Conservation (phyloP, 495 filamentous ascomycete genomes). For the Chaetomium fimeti region DNA sequence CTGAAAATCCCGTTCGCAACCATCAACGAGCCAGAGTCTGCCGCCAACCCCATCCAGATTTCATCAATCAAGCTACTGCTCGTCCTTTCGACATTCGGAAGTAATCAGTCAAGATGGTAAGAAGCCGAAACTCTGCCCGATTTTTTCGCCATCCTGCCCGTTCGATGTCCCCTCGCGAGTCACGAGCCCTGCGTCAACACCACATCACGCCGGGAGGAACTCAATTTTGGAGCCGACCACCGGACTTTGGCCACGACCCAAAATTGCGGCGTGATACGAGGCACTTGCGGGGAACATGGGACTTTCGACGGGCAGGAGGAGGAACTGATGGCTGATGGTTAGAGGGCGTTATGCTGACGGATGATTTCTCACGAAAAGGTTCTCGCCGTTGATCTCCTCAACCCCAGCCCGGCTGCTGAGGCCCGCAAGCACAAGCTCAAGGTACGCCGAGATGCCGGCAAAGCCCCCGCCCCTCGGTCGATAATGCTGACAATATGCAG, state of each 20-base stretch:
- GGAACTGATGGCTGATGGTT: not conserved
- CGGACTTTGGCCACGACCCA: not conserved
- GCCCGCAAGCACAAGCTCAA: constrained; percentile 99
- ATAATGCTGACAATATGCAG: constrained; percentile 48
- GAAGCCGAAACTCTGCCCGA: constrained; percentile 33
- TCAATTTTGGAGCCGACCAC: constrained; percentile 5
- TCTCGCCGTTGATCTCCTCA: constrained; percentile 99
- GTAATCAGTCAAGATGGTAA: constrained; percentile 61
- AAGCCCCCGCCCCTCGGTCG: not conserved
- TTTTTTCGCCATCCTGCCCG: constrained; percentile 23
- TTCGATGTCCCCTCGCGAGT: constrained; percentile 15
- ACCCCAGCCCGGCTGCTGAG: constrained; percentile 93
- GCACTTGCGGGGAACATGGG: not conserved
- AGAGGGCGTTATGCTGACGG: constrained; percentile 40
- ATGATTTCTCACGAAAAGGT: constrained; percentile 61
- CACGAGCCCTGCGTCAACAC: constrained; percentile 23
- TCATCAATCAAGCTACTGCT: constrained; percentile 48
- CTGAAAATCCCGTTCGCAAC: constrained; percentile 37
- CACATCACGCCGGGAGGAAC: not conserved
- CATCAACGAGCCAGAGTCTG: constrained; percentile 50
- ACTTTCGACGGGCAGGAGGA: constrained; percentile 13
- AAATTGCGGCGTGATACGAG: not conserved
- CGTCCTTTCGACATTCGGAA: constrained; percentile 42
- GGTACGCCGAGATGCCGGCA: constrained; percentile 56
- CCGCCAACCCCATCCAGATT: constrained; percentile 40